Evolutionary conservation across 345 rosid genomes (phyloP).

Genomic region (Barbarea vulgaris): DNA sequence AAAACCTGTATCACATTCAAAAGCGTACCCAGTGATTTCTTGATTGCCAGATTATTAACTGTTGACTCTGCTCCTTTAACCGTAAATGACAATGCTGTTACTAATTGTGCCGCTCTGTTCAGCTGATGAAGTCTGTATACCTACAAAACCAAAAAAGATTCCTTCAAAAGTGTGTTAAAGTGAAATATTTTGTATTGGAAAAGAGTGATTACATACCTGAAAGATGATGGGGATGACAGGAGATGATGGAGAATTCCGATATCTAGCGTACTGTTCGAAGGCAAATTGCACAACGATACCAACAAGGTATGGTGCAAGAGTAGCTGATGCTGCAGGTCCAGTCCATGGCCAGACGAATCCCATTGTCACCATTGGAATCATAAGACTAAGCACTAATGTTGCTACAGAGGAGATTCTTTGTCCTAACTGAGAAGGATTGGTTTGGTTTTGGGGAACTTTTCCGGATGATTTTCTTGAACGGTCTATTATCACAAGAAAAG

Average conservation of each 20-base stretch:
- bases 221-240: slow-evolving; percentile 77
- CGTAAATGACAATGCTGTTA: slow-evolving; percentile 89
- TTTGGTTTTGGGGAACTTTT: slow-evolving; percentile 27
- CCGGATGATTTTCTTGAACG: slow-evolving; percentile 54
- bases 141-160: slow-evolving; percentile 45
- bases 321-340: slow-evolving; percentile 97
- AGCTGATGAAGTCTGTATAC: slow-evolving; percentile 95
- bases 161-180: slow-evolving; percentile 2
- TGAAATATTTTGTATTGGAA: not conserved
- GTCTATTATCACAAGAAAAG: slow-evolving; percentile 74
- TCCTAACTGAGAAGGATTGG: slow-evolving; percentile 54
- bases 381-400: slow-evolving; percentile 84
- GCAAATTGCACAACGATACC: slow-evolving; percentile 94
- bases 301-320: slow-evolving; percentile 95
- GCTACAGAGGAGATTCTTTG: slow-evolving; percentile 87
- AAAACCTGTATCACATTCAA: slow-evolving; percentile 87
- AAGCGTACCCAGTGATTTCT: slow-evolving; percentile 77
- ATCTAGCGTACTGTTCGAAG: slow-evolving; percentile 85
- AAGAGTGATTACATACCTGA: slow-evolving; percentile 57
- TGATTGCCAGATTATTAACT: slow-evolving; percentile 83
- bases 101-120: slow-evolving; percentile 94
- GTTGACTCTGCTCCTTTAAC: slow-evolving; percentile 90
- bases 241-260: slow-evolving; percentile 73
- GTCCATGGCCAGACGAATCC: slow-evolving; percentile 99
- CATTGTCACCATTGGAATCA: slow-evolving; percentile 95